phyloP scores from a whole-genome alignment of 306 rosid species.

The Benincasa hispida region DNA sequence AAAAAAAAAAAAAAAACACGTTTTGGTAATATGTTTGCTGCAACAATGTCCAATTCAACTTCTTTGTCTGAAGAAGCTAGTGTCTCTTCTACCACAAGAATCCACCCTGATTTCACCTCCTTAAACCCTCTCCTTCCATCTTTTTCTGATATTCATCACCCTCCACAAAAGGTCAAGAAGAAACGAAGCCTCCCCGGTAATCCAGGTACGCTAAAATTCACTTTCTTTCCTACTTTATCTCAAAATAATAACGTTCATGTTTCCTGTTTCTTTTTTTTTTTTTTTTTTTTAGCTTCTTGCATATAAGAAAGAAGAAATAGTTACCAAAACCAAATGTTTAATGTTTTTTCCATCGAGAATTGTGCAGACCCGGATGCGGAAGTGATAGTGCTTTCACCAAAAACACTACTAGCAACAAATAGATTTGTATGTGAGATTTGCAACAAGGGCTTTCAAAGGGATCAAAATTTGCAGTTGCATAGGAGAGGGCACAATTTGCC shows the following conservation, averaged over 20 bases:
- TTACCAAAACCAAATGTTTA: background rate
- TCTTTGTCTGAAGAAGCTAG: slow-evolving; percentile 58
- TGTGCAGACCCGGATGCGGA: slow-evolving; percentile 34
- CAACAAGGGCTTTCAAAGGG: slow-evolving; percentile 70
- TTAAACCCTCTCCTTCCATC: slow-evolving; percentile 25
- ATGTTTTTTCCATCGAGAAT: no score
- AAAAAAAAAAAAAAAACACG: background rate
- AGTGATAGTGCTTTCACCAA: slow-evolving; percentile 62
- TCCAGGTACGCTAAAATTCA: slow-evolving; percentile 33
- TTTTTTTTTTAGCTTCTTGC: no score
- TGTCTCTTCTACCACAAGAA: slow-evolving; percentile 43
- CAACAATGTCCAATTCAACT: slow-evolving; percentile 62
- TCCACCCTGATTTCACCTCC: slow-evolving; percentile 12
- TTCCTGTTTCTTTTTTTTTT: background rate
- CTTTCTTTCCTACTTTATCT: no score
- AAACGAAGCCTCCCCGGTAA: slow-evolving; percentile 87
- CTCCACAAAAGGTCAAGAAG: slow-evolving; percentile 50
- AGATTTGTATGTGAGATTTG: slow-evolving; percentile 70
- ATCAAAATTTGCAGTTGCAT: slow-evolving; percentile 65
- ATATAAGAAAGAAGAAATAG: background rate
- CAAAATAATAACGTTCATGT: background rate
- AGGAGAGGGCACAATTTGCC: slow-evolving; percentile 74
- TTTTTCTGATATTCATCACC: slow-evolving; percentile 18
- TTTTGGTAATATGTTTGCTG: slow-evolving; percentile 30
- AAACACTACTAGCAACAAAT: slow-evolving; percentile 55